Conservation (phyloP, 2,329 filamentous ascomycete species). For the Calonectria hawksworthii region DNA sequence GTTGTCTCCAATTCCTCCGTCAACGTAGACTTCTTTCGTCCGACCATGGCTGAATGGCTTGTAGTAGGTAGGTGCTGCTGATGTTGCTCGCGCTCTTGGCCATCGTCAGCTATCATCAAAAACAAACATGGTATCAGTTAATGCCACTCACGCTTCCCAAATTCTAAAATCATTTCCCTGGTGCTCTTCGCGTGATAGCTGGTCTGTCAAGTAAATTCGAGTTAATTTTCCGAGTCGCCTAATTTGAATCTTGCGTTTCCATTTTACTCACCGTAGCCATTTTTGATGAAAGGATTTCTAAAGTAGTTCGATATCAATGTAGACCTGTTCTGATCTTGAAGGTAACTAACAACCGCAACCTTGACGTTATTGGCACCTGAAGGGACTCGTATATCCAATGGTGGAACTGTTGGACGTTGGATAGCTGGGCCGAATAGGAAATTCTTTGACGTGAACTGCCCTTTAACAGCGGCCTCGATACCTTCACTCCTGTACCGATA, state of each 20-base stretch:
- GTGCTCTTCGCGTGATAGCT: constrained; percentile 16
- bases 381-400: background rate
- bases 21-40: background rate
- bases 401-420: background rate
- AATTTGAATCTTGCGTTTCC: background rate
- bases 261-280: background rate
- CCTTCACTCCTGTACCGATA: constrained; percentile 22
- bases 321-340: background rate
- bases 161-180: constrained; percentile 18
- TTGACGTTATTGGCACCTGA: constrained; percentile 20
- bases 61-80: constrained; percentile 23
- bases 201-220: background rate
- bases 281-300: constrained; percentile 3
- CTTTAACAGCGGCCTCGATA: constrained; percentile 16
- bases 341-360: constrained; percentile 27
- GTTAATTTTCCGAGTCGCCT: background rate
- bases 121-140: background rate
- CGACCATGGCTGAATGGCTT: constrained; percentile 14
- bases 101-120: background rate
- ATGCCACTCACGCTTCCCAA: constrained; percentile 30
- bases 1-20: constrained; percentile 21
- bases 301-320: constrained; percentile 30
- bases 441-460: background rate
- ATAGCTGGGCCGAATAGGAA: background rate
- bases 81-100: constrained; percentile 28